These are phyloP conservation scores for Ganoderma sp. DNA, from an alignment of 1,284 basidiomycete species.

Conservation along the genomic window DNA sequence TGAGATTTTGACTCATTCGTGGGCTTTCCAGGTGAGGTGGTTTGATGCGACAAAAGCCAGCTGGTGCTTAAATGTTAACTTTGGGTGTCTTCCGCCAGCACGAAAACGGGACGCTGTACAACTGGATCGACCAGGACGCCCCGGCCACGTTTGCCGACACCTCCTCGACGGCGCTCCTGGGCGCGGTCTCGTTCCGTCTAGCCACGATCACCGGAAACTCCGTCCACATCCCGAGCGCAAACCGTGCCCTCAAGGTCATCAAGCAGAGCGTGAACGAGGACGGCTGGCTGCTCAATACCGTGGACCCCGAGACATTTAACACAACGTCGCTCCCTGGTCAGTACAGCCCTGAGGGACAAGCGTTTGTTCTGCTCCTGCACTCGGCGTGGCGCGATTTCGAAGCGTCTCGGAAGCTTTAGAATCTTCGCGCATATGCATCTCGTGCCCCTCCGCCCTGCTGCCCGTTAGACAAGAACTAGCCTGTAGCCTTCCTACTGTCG, in stretches of 20 bases:
- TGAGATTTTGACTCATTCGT: conserved; percentile 59
- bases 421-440: neutral
- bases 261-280: conserved; percentile 46
- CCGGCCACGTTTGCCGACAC: conserved; percentile 54
- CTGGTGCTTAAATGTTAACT: neutral
- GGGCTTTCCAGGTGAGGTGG: conserved; percentile 51
- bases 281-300: conserved; percentile 65
- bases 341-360: conserved; percentile 64
- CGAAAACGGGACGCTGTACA: conserved; percentile 51
- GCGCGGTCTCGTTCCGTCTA: conserved; percentile 53
- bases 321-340: conserved; percentile 47
- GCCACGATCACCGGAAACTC: conserved; percentile 40
- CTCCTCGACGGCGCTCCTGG: conserved; percentile 57
- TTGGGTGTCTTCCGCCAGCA: conserved; percentile 35
- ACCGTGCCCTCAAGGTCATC: conserved; percentile 47
- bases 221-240: conserved; percentile 48
- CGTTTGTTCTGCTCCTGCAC: conserved; percentile 70
- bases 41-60: neutral
- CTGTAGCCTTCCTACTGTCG: neutral
- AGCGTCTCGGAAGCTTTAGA: neutral
- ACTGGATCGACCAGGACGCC: conserved; percentile 53
- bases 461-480: neutral
- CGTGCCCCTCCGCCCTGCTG: neutral
- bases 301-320: conserved; percentile 65
- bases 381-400: conserved; percentile 60